Base-by-base conservation (phyloP, 148 eudicot genomes). In the Rheum nobile region DNA sequence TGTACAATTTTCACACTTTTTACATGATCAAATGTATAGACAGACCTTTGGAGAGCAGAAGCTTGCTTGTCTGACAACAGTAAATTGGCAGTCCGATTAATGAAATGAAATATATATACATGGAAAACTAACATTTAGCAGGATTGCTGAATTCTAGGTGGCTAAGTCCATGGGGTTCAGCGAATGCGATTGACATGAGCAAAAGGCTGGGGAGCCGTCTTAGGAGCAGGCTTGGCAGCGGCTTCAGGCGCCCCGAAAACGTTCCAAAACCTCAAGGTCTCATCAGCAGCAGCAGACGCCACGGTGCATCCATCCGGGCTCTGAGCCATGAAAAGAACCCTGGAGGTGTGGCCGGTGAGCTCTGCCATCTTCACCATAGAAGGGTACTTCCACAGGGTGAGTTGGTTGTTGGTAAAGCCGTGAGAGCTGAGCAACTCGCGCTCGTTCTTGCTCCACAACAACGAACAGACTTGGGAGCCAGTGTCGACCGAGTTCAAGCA, bases 241-340 rank as follows among this genome's bases (percentile, higher is more conserved):
- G n/a, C 91, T 84, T 91, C 96, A 54, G 97, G 97, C 28, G 89
- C 84, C 29, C 96, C 98, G 76, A 94, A 91, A 32, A 88, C 90
- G 75, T 91, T 91, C 98, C 97, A 91, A 41, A 94, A 91, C 71
- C 96, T 81, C 70, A 89, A 78, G 6, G 91, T 94, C 76, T 91
- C 93, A 71, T 91, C 93, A 65, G 91, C 98, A 1, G 91, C 93
- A 13, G 96, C 96, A 76, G 96, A 91, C 35, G 96, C 98, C 14
- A 94, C 98, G 2, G 96, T 91, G 79, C 91, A 86, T 59, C 93
- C 98, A 87, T 89, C 91, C 28, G 97, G 98, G 71, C 98, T 91
- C 97, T 93, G 93, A 75, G 93, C 86, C 97, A 91, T 91, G 78
- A 77, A 95, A 77, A 95, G 96, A 24, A 91, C 98, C 80, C 98